A percentile compares a stretch with the other conserved stretches of the same genome.
phyloP scores from a whole-genome alignment of 225 moss, liverwort and hornwort species.

The Physcomitrium patens region DNA sequence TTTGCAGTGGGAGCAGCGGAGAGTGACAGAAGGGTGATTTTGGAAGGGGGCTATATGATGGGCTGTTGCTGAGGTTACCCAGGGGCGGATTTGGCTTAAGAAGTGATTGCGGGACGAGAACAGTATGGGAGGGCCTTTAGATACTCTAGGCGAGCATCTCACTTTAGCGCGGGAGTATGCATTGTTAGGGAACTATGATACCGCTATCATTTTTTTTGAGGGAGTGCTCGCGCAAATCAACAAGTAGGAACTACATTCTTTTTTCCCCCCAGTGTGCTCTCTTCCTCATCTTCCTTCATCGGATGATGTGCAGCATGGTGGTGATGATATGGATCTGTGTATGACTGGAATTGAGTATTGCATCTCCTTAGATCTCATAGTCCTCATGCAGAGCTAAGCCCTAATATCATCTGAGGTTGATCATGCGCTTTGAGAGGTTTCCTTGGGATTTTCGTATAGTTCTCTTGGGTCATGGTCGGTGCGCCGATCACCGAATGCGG shows the following conservation, averaged over 20 bases:
- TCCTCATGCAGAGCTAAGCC: constrained; percentile 21
- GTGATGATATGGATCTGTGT: background rate
- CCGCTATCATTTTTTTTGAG: constrained; percentile 96
- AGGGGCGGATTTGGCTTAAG: constrained; percentile 4
- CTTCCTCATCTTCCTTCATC: background rate
- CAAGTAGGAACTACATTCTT: constrained; percentile 56
- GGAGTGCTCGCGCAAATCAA: constrained; percentile 98
- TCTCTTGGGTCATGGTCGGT: no score
- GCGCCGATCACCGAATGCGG: background rate
- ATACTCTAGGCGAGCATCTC: constrained; percentile 87
- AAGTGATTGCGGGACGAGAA: constrained; percentile 21
- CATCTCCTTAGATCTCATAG: background rate
- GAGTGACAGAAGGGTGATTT: constrained; percentile 20
- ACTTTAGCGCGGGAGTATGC: constrained; percentile 99
- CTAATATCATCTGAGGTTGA: constrained; percentile 28
- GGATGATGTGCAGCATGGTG: constrained; percentile 4
- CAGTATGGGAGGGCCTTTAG: constrained; percentile 94
- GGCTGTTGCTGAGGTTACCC: constrained; percentile 13
- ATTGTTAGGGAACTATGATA: constrained; percentile 97
- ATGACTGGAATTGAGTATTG: background rate
- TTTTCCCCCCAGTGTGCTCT: constrained; percentile 2
- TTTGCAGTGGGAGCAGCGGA: constrained; percentile 29
- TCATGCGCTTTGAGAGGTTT: background rate
- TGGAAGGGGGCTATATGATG: background rate
- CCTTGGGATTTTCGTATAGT: background rate